Conservation (phyloP, 345 rosid species). For the Heritiera fomes region DNA sequence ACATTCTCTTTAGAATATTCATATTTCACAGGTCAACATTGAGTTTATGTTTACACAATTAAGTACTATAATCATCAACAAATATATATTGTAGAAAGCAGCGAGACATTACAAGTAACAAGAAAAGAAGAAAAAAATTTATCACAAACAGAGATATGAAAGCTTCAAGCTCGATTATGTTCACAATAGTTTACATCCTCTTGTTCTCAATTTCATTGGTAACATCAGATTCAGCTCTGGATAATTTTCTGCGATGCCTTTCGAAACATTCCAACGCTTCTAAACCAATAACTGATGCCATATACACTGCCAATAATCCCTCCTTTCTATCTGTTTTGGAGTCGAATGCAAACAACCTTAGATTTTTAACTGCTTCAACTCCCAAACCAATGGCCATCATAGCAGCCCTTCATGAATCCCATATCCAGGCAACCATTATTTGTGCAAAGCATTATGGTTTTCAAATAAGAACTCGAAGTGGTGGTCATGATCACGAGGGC, state of each 20-base stretch:
- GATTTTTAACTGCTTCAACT: constrained; percentile 57
- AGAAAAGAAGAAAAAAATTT: no score
- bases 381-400: constrained; percentile 60
- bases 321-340: constrained; percentile 43
- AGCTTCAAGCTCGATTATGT: not conserved
- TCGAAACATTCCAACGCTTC: constrained; percentile 31
- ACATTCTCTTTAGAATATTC: not conserved
- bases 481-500: constrained; percentile 86
- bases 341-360: constrained; percentile 22
- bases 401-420: constrained; percentile 34
- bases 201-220: not conserved
- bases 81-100: not conserved
- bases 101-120: not conserved
- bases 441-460: constrained; percentile 27
- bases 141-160: not conserved
- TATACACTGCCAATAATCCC: constrained; percentile 35
- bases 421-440: constrained; percentile 37
- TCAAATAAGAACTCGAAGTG: constrained; percentile 66
- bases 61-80: not conserved
- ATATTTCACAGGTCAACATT: no score
- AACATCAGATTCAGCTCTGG: constrained; percentile 1
- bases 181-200: not conserved
- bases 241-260: constrained; percentile 47
- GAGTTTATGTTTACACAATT: not conserved
- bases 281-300: constrained; percentile 32